These are phyloP conservation scores for Glebionis coronaria DNA, from an alignment of 129 eudicot species.

Conservation along the genomic window DNA sequence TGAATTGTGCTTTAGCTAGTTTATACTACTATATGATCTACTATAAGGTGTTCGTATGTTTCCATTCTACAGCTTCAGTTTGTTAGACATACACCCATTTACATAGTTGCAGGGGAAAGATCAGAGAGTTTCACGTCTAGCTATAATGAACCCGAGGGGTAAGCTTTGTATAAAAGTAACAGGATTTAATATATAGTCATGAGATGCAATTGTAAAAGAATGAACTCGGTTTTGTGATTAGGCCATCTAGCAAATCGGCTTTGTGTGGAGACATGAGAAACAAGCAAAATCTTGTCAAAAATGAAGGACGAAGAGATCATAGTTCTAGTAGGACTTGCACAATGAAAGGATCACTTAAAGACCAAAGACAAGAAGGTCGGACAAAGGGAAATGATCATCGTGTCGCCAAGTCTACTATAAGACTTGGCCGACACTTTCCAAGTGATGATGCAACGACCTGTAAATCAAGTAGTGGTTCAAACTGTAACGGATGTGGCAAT, in stretches of 20 bases:
- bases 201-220: no score
- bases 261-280: conserved; percentile 15
- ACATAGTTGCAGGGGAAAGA: conserved; percentile 27
- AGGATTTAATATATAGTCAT: no score
- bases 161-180: conserved; percentile 9
- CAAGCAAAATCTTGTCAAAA: conserved; percentile 15
- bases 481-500: no score
- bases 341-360: conserved; percentile 4
- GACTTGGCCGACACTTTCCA: conserved; percentile 25
- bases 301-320: background rate
- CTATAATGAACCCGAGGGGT: conserved; percentile 10
- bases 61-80: conserved; percentile 30
- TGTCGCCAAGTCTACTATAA: background rate
- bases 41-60: background rate
- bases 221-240: background rate
- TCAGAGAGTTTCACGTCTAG: background rate
- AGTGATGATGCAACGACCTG: conserved; percentile 14
- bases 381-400: conserved; percentile 18
- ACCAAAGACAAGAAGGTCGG: conserved; percentile 1
- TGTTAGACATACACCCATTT: conserved; percentile 26
- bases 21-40: no score
- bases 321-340: conserved; percentile 5
- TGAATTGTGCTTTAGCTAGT: no score
- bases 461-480: background rate
- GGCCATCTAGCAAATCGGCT: conserved; percentile 23